Conservation (phyloP, 2,329 filamentous ascomycete genomes). For the Hypoxylon sp. region DNA sequence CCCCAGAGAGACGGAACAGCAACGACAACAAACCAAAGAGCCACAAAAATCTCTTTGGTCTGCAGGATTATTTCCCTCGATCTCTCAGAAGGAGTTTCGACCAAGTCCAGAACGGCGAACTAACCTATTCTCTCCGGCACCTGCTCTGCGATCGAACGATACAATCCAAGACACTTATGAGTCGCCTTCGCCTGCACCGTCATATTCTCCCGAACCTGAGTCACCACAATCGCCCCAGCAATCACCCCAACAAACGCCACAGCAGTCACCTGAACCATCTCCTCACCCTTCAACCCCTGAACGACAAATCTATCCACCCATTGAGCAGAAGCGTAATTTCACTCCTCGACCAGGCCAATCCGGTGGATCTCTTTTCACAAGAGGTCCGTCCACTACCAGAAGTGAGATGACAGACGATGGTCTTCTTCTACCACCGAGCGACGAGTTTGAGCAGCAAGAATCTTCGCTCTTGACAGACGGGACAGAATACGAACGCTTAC, state of each 20-base stretch:
- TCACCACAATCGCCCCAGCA: conserved; percentile 8
- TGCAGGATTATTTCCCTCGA: conserved; percentile 53
- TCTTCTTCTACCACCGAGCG: conserved; percentile 40
- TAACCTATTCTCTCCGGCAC: conserved; percentile 57
- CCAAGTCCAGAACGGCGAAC: conserved; percentile 53
- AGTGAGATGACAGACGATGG: conserved; percentile 33
- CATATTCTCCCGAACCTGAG: conserved; percentile 17
- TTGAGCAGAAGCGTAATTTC: conserved; percentile 66
- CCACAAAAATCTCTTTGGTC: conserved; percentile 50
- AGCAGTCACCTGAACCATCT: conserved; percentile 21
- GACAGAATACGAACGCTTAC: conserved; percentile 58
- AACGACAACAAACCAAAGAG: conserved; percentile 48
- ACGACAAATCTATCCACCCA: conserved; percentile 53
- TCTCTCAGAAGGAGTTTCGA: conserved; percentile 55
- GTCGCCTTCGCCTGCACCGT: conserved; percentile 35
- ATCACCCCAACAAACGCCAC: neutral
- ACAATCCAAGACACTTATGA: conserved; percentile 51
- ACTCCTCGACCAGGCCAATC: conserved; percentile 60
- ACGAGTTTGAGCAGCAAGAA: conserved; percentile 49
- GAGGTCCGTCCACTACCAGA: conserved; percentile 48
- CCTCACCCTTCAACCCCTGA: conserved; percentile 54
- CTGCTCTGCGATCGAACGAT: conserved; percentile 45
- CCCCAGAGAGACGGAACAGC: conserved; percentile 47
- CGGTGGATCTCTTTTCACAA: conserved; percentile 58
- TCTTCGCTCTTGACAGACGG: conserved; percentile 56